Conservation (phyloP, 2,329 filamentous ascomycete genomes). For the Nemania diffusa region DNA sequence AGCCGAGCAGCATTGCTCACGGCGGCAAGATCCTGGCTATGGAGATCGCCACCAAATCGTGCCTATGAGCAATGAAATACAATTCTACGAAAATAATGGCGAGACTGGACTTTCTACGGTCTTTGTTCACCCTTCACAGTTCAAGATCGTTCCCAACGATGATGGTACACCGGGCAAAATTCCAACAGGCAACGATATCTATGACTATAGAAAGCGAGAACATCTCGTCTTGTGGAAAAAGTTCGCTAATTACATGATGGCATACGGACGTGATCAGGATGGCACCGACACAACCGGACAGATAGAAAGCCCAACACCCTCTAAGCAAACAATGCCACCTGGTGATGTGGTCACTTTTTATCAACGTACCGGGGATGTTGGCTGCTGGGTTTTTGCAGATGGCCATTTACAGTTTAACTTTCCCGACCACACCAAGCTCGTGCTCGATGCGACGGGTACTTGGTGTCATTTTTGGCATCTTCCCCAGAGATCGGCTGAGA, state of each 20-base stretch:
- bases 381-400: slow-evolving; percentile 83
- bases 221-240: slow-evolving; percentile 77
- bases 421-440: slow-evolving; percentile 86
- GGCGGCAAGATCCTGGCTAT: slow-evolving; percentile 66
- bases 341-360: slow-evolving; percentile 80
- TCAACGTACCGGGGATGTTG: slow-evolving; percentile 82
- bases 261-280: slow-evolving; percentile 77
- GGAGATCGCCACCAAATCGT: slow-evolving; percentile 68
- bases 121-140: slow-evolving; percentile 72
- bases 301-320: slow-evolving; percentile 53
- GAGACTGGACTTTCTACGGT: slow-evolving; percentile 70
- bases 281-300: slow-evolving; percentile 59
- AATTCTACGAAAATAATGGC: slow-evolving; percentile 79
- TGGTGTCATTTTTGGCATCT: slow-evolving; percentile 84
- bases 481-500: slow-evolving; percentile 73
- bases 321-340: slow-evolving; percentile 56
- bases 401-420: slow-evolving; percentile 90
- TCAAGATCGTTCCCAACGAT: slow-evolving; percentile 64
- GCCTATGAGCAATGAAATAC: slow-evolving; percentile 72
- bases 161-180: slow-evolving; percentile 71
- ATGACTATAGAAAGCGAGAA: slow-evolving; percentile 73
- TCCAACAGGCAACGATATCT: slow-evolving; percentile 70
- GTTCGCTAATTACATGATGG: slow-evolving; percentile 79
- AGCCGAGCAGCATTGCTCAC: slow-evolving; percentile 75
- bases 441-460: slow-evolving; percentile 77